These are phyloP conservation scores for Plicaturopsis crispa DNA, from an alignment of 768 basidiomycete species.

Conservation along the genomic window DNA sequence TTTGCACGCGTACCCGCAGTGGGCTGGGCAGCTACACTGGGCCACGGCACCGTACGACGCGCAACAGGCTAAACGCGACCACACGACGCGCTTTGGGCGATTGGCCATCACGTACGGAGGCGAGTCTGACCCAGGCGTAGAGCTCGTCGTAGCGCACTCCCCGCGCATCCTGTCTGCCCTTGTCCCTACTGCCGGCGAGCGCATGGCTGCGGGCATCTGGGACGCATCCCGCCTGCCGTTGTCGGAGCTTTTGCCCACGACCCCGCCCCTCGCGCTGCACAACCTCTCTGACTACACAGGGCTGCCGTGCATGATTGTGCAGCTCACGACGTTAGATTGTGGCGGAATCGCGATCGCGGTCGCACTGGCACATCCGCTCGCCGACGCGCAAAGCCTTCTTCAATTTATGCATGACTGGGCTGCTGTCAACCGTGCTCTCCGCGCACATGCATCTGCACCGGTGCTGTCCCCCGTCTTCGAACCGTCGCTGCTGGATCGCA, in stretches of 20 bases:
- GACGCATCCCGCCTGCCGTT: conserved; percentile 8
- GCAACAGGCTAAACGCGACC: conserved; percentile 3
- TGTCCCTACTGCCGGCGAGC: conserved; percentile 7
- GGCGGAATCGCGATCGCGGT: conserved; percentile 20
- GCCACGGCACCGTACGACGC: conserved; percentile 11
- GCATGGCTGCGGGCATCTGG: conserved; percentile 1
- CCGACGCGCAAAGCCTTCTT: conserved; percentile 26
- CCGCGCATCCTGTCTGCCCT: conserved; percentile 6
- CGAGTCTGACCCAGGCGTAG: conserved; percentile 21
- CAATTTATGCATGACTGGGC: conserved; percentile 29
- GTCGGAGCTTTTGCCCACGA: conserved; percentile 11
- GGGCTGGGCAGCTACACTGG: conserved; percentile 22
- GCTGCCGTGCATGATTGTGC: conserved; percentile 24
- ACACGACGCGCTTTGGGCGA: conserved; percentile 21
- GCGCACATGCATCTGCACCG: conserved; percentile 3
- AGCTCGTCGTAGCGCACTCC: conserved; percentile 18
- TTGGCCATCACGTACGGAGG: conserved; percentile 17
- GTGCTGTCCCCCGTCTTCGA: conserved; percentile 19
- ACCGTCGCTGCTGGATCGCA: conserved; percentile 19
- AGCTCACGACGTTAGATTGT: conserved; percentile 24
- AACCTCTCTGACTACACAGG: conserved; percentile 12
- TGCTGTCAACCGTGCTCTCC: conserved; percentile 12
- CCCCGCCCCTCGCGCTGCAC: conserved; percentile 17
- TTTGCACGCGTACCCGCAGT: conserved; percentile 23
- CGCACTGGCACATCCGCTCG: conserved; percentile 26